phyloP scores from a whole-genome alignment of 495 filamentous ascomycete species.

The Neurospora sp. region DNA sequence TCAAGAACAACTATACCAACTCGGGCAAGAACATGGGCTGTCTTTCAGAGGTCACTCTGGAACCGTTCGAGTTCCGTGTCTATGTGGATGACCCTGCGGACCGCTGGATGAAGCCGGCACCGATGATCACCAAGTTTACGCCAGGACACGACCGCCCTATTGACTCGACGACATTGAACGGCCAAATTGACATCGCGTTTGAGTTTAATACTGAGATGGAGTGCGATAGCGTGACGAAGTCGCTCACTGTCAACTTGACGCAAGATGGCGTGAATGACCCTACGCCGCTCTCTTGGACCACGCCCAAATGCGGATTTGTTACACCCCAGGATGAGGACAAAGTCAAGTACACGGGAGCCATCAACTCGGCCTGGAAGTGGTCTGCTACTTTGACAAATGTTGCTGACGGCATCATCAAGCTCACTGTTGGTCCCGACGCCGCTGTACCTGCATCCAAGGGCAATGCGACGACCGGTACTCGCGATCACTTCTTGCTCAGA shows the following conservation, averaged over 20 bases:
- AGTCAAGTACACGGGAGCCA: slow-evolving; percentile 28
- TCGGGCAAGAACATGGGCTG: slow-evolving; percentile 42
- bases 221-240: slow-evolving; percentile 43
- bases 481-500: slow-evolving; percentile 44
- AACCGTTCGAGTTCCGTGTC: slow-evolving; percentile 51
- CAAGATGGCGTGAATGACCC: slow-evolving; percentile 1
- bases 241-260: slow-evolving; percentile 25
- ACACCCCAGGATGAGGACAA: not conserved
- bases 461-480: slow-evolving; percentile 34
- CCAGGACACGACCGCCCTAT: slow-evolving; percentile 57
- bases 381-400: slow-evolving; percentile 46
- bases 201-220: slow-evolving; percentile 56
- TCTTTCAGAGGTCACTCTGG: slow-evolving; percentile 40
- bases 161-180: slow-evolving; percentile 35
- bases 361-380: slow-evolving; percentile 47
- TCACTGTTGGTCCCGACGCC: slow-evolving; percentile 48
- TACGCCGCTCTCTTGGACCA: slow-evolving; percentile 31
- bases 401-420: slow-evolving; percentile 52
- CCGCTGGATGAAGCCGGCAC: slow-evolving; percentile 40
- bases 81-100: slow-evolving; percentile 42
- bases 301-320: slow-evolving; percentile 29
- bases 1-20: slow-evolving; percentile 21
- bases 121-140: slow-evolving; percentile 55
- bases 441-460: slow-evolving; percentile 20
- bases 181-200: slow-evolving; percentile 28